phyloP scores from a whole-genome alignment of 495 filamentous ascomycete genomes.

The Letharia lupina region DNA sequence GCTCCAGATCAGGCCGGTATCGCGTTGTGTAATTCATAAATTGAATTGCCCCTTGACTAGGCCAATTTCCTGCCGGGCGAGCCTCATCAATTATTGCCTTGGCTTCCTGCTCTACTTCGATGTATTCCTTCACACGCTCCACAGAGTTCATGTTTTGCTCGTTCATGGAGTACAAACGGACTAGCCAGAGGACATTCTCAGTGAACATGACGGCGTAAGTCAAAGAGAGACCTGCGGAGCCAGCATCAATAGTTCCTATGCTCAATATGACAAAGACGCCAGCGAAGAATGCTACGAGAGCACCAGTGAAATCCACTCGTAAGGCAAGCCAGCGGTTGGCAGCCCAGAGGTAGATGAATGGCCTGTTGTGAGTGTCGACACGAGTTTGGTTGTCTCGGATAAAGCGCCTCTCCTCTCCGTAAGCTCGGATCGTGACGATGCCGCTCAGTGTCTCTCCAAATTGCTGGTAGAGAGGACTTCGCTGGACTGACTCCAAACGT shows the following conservation, averaged over 20 bases:
- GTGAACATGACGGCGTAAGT: slow-evolving; percentile 98
- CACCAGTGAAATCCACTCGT: slow-evolving; percentile 83
- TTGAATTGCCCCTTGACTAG: slow-evolving; percentile 72
- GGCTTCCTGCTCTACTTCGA: slow-evolving; percentile 94
- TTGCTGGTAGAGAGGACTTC: slow-evolving; percentile 94
- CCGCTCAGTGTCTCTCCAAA: slow-evolving; percentile 95
- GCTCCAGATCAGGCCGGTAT: slow-evolving; percentile 80
- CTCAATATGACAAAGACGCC: slow-evolving; percentile 83
- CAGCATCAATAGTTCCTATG: slow-evolving; percentile 80
- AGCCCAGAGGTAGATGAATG: slow-evolving; percentile 97
- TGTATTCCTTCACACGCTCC: slow-evolving; percentile 95
- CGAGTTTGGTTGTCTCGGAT: slow-evolving; percentile 83
- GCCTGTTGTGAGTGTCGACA: slow-evolving; percentile 85
- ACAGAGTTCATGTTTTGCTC: slow-evolving; percentile 99
- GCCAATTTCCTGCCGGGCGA: slow-evolving; percentile 73
- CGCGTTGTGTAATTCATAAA: slow-evolving; percentile 83
- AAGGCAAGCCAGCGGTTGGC: slow-evolving; percentile 94
- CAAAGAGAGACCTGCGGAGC: slow-evolving; percentile 87
- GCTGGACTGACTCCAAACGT: slow-evolving; percentile 85
- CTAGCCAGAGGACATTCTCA: slow-evolving; percentile 94
- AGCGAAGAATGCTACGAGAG: slow-evolving; percentile 87
- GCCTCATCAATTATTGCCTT: slow-evolving; percentile 66
- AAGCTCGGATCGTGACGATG: slow-evolving; percentile 95
- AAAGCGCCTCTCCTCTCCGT: slow-evolving; percentile 89
- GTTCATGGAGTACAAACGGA: slow-evolving; percentile 87